These are phyloP conservation scores for Escovopsis sp. DNA, from an alignment of 2,329 filamentous ascomycete species.

Conservation along the genomic window DNA sequence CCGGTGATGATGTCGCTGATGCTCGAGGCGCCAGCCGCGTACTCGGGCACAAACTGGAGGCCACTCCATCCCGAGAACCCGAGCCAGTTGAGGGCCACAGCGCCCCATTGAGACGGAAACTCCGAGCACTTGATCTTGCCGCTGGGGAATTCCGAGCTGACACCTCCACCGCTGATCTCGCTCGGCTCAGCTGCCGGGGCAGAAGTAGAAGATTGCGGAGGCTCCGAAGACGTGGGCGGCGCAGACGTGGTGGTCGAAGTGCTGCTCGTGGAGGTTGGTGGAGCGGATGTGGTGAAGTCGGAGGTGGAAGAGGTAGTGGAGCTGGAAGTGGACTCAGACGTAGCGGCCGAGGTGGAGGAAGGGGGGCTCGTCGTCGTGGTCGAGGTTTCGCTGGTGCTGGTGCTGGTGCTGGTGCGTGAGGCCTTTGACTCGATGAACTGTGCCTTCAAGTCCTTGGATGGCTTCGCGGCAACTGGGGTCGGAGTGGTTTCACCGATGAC, in stretches of 20 bases:
- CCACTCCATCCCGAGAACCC: slow-evolving; percentile 63
- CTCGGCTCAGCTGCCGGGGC: slow-evolving; percentile 2
- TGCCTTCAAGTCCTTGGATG: slow-evolving; percentile 20
- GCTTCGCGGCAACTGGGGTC: slow-evolving; percentile 28
- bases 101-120: slow-evolving; percentile 74
- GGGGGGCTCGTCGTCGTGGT: slow-evolving; percentile 17
- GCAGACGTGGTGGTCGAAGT: slow-evolving; percentile 3
- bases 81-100: slow-evolving; percentile 54
- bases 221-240: slow-evolving; percentile 15
- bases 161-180: slow-evolving; percentile 27
- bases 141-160: slow-evolving; percentile 59
- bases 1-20: slow-evolving; percentile 55
- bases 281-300: slow-evolving; percentile 13
- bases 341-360: slow-evolving; percentile 7
- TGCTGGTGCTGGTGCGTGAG: slow-evolving; percentile 9
- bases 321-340: background rate
- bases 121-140: slow-evolving; percentile 53
- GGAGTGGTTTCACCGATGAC: slow-evolving; percentile 45
- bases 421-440: slow-evolving; percentile 38
- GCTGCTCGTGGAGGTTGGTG: slow-evolving; percentile 3
- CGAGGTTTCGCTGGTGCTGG: background rate
- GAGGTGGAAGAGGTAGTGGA: slow-evolving; percentile 11
- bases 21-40: slow-evolving; percentile 29
- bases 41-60: slow-evolving; percentile 50
- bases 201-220: slow-evolving; percentile 12